Base-by-base conservation (phyloP, 164 flowering plant species). In the Piper betle region DNA sequence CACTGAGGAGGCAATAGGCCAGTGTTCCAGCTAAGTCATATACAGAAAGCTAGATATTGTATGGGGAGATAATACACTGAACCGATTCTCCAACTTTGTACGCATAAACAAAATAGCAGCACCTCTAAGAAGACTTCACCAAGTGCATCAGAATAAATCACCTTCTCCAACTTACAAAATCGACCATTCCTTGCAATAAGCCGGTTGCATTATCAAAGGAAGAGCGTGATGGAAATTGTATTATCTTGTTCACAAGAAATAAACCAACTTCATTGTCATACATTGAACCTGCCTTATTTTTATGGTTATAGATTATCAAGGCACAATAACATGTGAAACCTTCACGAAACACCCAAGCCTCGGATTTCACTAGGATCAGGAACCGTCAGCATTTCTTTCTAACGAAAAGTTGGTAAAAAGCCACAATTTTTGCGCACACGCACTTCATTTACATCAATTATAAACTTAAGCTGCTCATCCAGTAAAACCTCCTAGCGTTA, bases 121-220 rank as follows among this genome's bases (percentile, higher is more conserved):
- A 66, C 25, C 2, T 13, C 53, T 39, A 39, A 63, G 33, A 41
- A 40, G 20, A 37, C 19, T 20, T 16, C 15, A 60, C 20, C 11
- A 39, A 16, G 9, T 39, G 42, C 18, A 63, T 48, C 59, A 20
- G 33, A 58, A n/a, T n/a, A 58, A 33, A 67, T 66, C 77, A 84
- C 91, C 87, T 63, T 79, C 17, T 72, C 82, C 69, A 84, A 63
- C 66, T 38, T 73, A 75, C 73, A 71, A 39, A 75, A 39, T n/a
- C 74, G 75, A 42, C 78, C 78, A 54, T 66, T 77, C 63, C 59
- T 82, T 13, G 0, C 2, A 58, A 75, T 59, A 10, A 38, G 12
- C 74, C 64, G 68, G 48, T 0, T 15, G 81, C 90, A 38, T 68
- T 13, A 53, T 68, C 71, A 57, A 50, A 76, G 2, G 63, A 69